Conservation (phyloP, 495 filamentous ascomycete genomes). For the Podospora fimiseda region DNA sequence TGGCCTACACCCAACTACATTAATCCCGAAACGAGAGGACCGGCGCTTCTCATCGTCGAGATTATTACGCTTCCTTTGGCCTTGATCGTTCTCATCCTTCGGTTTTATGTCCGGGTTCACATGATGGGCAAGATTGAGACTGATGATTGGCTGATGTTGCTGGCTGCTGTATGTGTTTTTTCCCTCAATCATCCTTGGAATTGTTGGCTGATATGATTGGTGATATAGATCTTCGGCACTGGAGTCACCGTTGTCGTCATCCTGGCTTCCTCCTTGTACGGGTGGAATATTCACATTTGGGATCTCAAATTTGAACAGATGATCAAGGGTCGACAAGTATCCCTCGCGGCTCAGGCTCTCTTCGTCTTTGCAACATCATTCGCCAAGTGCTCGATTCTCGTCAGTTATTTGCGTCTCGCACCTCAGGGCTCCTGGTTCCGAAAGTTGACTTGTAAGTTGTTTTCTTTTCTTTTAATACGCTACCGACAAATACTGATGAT, state of each 20-base stretch:
- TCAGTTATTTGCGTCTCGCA: slow-evolving; percentile 48
- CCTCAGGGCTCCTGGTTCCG: slow-evolving; percentile 32
- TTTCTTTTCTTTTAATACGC: too few relatives aligned
- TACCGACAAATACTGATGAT: slow-evolving; percentile 1
- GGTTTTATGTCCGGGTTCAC: slow-evolving; percentile 18
- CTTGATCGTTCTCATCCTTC: slow-evolving; percentile 15
- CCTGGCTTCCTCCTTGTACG: slow-evolving; percentile 18
- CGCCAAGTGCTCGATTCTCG: slow-evolving; percentile 45
- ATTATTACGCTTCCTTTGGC: slow-evolving; percentile 16
- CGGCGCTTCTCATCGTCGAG: slow-evolving; percentile 22
- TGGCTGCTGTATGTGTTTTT: slow-evolving; percentile 15
- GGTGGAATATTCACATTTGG: slow-evolving; percentile 26
- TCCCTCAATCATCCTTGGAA: not conserved
- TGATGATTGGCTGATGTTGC: slow-evolving; percentile 29
- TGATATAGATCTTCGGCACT: slow-evolving; percentile 16
- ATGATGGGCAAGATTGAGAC: slow-evolving; percentile 14
- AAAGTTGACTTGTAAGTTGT: slow-evolving; percentile 19
- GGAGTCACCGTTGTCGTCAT: slow-evolving; percentile 21
- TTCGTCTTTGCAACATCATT: slow-evolving; percentile 24
- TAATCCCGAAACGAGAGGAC: slow-evolving; percentile 46
- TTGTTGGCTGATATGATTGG: not conserved
- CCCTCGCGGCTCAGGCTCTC: slow-evolving; percentile 23
- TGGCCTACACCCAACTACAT: slow-evolving; percentile 54
- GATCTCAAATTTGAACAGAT: slow-evolving; percentile 15
- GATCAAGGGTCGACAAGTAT: slow-evolving; percentile 18